Evolutionary conservation across 257 asterid species (phyloP).

Genomic region (Solanum chilense): DNA sequence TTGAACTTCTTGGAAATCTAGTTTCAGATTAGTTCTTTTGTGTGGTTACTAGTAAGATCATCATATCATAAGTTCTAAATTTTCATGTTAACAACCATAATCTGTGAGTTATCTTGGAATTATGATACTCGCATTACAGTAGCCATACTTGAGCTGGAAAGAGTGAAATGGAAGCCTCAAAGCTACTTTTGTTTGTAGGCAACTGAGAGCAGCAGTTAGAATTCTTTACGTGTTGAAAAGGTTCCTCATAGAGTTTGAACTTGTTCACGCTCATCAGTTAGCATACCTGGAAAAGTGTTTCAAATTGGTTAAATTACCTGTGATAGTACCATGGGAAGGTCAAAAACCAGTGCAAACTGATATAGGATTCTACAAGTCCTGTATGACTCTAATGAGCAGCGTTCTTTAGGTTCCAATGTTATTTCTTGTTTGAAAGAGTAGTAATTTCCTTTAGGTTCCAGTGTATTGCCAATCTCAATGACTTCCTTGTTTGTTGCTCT

Average conservation of each 20-base stretch:
- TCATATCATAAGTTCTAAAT: neutral
- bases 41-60: neutral
- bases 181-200: neutral
- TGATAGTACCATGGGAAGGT: neutral
- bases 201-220: neutral
- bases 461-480: neutral
- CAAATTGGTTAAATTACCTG: neutral
- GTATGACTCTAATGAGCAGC: neutral
- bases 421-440: neutral
- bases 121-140: neutral
- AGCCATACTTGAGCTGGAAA: neutral
- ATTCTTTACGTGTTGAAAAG: neutral
- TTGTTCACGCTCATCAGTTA: neutral
- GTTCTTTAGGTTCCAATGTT: neutral
- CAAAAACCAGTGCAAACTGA: neutral
- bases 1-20: neutral
- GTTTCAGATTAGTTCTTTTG: neutral
- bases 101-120: neutral
- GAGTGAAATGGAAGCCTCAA: neutral
- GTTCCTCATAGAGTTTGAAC: neutral
- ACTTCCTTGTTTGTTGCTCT: neutral
- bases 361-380: neutral
- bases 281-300: neutral
- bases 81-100: neutral
- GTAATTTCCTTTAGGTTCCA: neutral